Conservation (phyloP, 345 rosid species). For the Aquilaria yunnanensis region DNA sequence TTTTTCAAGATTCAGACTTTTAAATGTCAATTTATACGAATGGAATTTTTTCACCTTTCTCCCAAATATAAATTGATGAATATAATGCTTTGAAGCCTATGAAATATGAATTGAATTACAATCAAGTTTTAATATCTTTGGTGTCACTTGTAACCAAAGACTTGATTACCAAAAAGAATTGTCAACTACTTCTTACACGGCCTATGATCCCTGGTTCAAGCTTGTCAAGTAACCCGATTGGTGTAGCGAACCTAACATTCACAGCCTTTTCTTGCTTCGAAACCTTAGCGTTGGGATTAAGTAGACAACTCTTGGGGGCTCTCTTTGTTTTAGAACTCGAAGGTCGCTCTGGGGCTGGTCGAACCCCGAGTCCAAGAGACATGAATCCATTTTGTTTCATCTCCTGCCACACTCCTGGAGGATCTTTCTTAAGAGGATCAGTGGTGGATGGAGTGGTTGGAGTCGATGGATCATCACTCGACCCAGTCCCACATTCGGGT, state of each 20-base stretch:
- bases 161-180: conserved; percentile 4
- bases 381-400: conserved; percentile 18
- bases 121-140: too few relatives aligned
- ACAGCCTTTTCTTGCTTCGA: too few relatives aligned
- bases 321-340: not conserved
- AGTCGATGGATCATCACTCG: not conserved
- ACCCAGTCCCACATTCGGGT: too few relatives aligned
- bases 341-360: too few relatives aligned
- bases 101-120: too few relatives aligned
- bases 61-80: too few relatives aligned
- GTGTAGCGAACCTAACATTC: conserved; percentile 2
- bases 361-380: not conserved
- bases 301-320: not conserved
- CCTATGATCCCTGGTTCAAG: conserved; percentile 15
- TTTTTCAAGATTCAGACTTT: too few relatives aligned
- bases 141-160: not conserved
- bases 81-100: too few relatives aligned
- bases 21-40: too few relatives aligned
- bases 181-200: conserved; percentile 8
- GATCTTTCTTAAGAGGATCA: not conserved
- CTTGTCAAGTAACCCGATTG: conserved; percentile 12
- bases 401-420: conserved; percentile 15
- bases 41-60: too few relatives aligned
- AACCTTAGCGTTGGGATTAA: too few relatives aligned
- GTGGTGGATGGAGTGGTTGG: not conserved